These are phyloP conservation scores for Pulicaria dysenterica DNA, from an alignment of 129 eudicot genomes.

Conservation along the genomic window DNA sequence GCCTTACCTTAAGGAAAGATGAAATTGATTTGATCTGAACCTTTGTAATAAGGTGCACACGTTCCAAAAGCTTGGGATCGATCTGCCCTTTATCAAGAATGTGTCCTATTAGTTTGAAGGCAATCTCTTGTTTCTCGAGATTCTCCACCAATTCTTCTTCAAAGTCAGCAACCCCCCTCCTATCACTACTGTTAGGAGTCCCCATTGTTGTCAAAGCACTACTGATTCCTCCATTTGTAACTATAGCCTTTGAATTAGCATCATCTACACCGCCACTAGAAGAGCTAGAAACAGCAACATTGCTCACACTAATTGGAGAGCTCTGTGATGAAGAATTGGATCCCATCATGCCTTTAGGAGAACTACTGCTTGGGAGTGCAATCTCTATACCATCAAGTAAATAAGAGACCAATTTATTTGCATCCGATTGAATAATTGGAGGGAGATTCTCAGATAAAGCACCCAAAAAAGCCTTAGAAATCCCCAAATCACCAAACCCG, in stretches of 20 bases:
- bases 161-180: constrained; percentile 45
- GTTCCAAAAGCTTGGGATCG: constrained; percentile 69
- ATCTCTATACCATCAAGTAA: constrained; percentile 60
- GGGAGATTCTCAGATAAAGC: constrained; percentile 67
- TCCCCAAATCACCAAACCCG: constrained; percentile 40
- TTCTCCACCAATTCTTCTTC: constrained; percentile 80
- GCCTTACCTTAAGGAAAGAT: constrained; percentile 71
- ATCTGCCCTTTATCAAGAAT: constrained; percentile 54
- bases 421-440: constrained; percentile 54
- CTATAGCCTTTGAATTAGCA: constrained; percentile 40
- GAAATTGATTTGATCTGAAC: constrained; percentile 73
- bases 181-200: constrained; percentile 40
- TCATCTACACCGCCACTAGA: constrained; percentile 62
- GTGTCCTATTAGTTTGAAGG: constrained; percentile 62
- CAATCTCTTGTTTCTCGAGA: constrained; percentile 83
- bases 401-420: constrained; percentile 49
- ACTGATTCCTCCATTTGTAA: constrained; percentile 55
- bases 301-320: constrained; percentile 61
- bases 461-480: constrained; percentile 59
- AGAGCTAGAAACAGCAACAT: constrained; percentile 56
- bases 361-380: constrained; percentile 36
- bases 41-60: constrained; percentile 64
- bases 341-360: constrained; percentile 46
- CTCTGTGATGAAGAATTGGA: constrained; percentile 55
- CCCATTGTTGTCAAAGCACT: constrained; percentile 49